Conservation (phyloP, 139 green algal species). For the Volvox reticuliferus region DNA sequence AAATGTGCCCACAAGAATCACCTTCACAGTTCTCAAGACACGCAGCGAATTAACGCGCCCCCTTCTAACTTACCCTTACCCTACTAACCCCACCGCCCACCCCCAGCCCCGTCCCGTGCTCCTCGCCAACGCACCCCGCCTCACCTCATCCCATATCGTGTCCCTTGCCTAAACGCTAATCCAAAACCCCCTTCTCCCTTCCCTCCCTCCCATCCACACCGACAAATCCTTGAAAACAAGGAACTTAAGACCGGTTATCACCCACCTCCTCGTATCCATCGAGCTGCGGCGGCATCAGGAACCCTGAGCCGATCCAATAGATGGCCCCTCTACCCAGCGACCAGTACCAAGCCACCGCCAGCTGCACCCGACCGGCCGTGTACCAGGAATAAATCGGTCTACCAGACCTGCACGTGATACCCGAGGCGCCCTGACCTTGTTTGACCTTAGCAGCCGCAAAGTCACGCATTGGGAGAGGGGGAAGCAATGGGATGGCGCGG, state of each 20-base stretch:
- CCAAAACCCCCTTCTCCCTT: too few relatives aligned
- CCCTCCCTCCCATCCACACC: too few relatives aligned
- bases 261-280: constrained; percentile 27
- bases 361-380: neutral
- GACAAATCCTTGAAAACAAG: too few relatives aligned
- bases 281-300: constrained; percentile 19
- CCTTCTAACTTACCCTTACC: too few relatives aligned
- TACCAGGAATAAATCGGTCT: constrained; percentile 7
- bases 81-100: too few relatives aligned
- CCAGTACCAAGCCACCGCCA: constrained; percentile 4
- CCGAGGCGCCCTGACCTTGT: constrained; percentile 11
- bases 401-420: neutral
- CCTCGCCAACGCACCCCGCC: too few relatives aligned
- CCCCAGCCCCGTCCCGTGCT: too few relatives aligned
- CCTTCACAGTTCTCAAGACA: too few relatives aligned
- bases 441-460: neutral
- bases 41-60: too few relatives aligned
- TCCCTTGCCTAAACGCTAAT: too few relatives aligned
- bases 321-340: neutral
- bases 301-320: constrained; percentile 19
- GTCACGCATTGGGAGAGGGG: neutral
- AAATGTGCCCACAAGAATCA: too few relatives aligned
- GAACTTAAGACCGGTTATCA: neutral
- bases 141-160: too few relatives aligned
- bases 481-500: neutral